A percentile compares a stretch with the other conserved stretches of the same genome.
Evolutionary conservation across 1,284 basidiomycete genomes (phyloP).

Genomic region (Vanrija sp.): DNA sequence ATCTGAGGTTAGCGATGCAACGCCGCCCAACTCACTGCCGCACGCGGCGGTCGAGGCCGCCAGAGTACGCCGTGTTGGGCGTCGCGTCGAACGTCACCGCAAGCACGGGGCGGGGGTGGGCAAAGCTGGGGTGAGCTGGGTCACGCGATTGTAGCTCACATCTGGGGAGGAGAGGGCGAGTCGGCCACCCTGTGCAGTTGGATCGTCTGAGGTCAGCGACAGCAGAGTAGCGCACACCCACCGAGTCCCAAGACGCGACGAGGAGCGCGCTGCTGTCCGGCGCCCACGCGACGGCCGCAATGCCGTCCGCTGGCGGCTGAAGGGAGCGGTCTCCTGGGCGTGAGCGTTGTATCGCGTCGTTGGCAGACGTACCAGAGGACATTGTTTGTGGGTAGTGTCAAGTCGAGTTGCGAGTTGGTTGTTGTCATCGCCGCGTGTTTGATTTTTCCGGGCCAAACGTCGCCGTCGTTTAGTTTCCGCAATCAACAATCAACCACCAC

Average conservation of each 20-base stretch:
- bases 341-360: not conserved
- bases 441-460: not conserved
- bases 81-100: constrained; percentile 48
- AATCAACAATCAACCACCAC: not conserved
- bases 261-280: constrained; percentile 72
- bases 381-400: not conserved
- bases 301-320: constrained; percentile 74
- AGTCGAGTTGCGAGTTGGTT: not conserved
- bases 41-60: constrained; percentile 50
- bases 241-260: constrained; percentile 83
- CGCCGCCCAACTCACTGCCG: constrained; percentile 52
- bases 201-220: constrained; percentile 31
- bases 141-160: constrained; percentile 24
- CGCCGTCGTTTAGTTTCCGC: not conserved
- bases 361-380: not conserved
- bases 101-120: constrained; percentile 46
- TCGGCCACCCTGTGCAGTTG: constrained; percentile 42
- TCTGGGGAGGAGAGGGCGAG: constrained; percentile 32
- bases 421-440: not conserved
- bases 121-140: constrained; percentile 24
- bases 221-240: constrained; percentile 49
- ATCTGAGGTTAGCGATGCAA: constrained; percentile 39
- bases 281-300: constrained; percentile 76
- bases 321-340: constrained; percentile 38
- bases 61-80: constrained; percentile 45